Conservation (phyloP, 345 rosid species). For the Salix exigua region DNA sequence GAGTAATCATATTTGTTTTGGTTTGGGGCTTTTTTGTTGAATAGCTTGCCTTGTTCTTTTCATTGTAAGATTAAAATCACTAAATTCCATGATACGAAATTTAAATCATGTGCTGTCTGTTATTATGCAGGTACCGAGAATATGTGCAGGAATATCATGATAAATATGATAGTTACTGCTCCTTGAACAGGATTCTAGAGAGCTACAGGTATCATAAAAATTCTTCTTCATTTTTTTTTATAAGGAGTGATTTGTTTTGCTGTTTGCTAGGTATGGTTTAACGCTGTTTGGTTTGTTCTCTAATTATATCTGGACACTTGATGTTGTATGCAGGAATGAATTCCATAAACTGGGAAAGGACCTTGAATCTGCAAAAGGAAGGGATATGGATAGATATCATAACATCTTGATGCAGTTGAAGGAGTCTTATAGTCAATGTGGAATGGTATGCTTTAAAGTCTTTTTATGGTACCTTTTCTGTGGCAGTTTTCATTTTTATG, state of each 20-base stretch:
- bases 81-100: constrained; percentile 6
- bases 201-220: constrained; percentile 57
- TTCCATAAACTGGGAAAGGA: constrained; percentile 73
- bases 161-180: constrained; percentile 69
- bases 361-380: constrained; percentile 62
- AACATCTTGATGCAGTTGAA: constrained; percentile 51
- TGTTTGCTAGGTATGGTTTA: neutral
- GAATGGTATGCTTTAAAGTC: constrained; percentile 44
- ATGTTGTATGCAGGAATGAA: constrained; percentile 44
- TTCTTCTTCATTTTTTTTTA: neutral
- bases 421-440: constrained; percentile 61
- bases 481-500: neutral
- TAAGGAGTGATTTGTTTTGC: neutral
- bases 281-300: neutral
- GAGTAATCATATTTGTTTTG: constrained; percentile 31
- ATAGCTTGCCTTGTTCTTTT: neutral
- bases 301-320: constrained; percentile 2
- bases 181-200: constrained; percentile 68
- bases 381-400: constrained; percentile 62
- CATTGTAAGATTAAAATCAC: neutral
- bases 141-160: constrained; percentile 72
- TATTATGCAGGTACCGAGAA: constrained; percentile 58
- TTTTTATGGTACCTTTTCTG: neutral
- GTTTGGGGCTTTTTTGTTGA: neutral
- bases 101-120: neutral